phyloP scores from a whole-genome alignment of 441 rosid species.

The Monsonia emarginata region DNA sequence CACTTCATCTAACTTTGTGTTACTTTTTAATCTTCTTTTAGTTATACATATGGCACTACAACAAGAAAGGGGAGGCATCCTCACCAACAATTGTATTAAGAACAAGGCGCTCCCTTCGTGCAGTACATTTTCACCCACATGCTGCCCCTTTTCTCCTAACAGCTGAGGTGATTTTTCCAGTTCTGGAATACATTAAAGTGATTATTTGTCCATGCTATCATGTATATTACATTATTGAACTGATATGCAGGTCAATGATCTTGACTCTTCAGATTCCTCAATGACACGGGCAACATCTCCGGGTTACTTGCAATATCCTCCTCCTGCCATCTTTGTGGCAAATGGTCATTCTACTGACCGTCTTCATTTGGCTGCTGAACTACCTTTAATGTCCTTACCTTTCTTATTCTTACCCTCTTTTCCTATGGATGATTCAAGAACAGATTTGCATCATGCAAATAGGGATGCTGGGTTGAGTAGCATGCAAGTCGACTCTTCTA shows the following conservation, averaged over 20 bases:
- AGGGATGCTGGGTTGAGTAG: slow-evolving; percentile 32
- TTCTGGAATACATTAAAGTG: slow-evolving; percentile 18
- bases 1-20: background rate
- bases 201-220: slow-evolving; percentile 17
- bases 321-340: slow-evolving; percentile 55
- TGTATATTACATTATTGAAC: slow-evolving; percentile 33
- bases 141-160: slow-evolving; percentile 86
- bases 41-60: slow-evolving; percentile 80
- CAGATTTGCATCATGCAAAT: slow-evolving; percentile 29
- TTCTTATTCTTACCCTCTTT: slow-evolving; percentile 41
- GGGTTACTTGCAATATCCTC: slow-evolving; percentile 66
- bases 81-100: slow-evolving; percentile 59
- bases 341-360: slow-evolving; percentile 42
- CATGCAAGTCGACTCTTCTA: slow-evolving; percentile 19
- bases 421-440: slow-evolving; percentile 41
- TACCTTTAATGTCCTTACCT: slow-evolving; percentile 52
- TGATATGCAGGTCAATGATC: slow-evolving; percentile 88
- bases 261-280: slow-evolving; percentile 66
- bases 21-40: slow-evolving; percentile 26
- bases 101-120: slow-evolving; percentile 77
- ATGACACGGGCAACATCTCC: slow-evolving; percentile 71
- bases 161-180: slow-evolving; percentile 61
- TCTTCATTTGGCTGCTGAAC: slow-evolving; percentile 42
- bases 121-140: slow-evolving; percentile 91
- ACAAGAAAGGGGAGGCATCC: slow-evolving; percentile 50